Evolutionary conservation across 2,329 filamentous ascomycete species (phyloP).

Genomic region (Penicillium sp.): DNA sequence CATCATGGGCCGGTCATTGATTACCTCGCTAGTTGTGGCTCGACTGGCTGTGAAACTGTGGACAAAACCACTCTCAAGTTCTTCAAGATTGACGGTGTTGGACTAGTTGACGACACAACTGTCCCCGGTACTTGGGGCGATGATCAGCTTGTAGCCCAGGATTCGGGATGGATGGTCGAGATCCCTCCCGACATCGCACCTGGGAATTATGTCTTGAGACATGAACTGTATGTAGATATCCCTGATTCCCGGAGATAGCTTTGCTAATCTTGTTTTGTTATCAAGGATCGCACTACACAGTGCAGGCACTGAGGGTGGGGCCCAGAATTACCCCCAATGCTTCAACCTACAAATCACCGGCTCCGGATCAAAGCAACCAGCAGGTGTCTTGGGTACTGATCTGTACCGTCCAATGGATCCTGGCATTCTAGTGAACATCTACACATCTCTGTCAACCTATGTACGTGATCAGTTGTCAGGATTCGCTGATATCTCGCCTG

Average conservation of each 20-base stretch:
- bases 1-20: constrained; percentile 64
- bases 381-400: constrained; percentile 51
- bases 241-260: fast-evolving
- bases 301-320: constrained; percentile 42
- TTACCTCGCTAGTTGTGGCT: constrained; percentile 59
- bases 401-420: constrained; percentile 57
- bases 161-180: constrained; percentile 49
- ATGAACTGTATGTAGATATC: constrained; percentile 41
- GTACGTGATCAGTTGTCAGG: constrained; percentile 33
- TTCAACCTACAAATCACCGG: constrained; percentile 60
- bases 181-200: constrained; percentile 48
- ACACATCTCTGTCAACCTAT: constrained; percentile 49
- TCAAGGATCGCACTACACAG: constrained; percentile 49
- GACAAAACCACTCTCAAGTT: constrained; percentile 56
- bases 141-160: constrained; percentile 52
- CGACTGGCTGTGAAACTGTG: constrained; percentile 53
- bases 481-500: constrained; percentile 21
- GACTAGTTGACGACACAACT: constrained; percentile 48
- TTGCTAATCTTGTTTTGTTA: neutral
- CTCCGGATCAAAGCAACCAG: constrained; percentile 46
- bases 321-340: constrained; percentile 56
- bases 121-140: constrained; percentile 55
- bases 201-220: constrained; percentile 53
- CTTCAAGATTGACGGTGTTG: constrained; percentile 62
- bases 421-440: constrained; percentile 60